Evolutionary conservation across 768 basidiomycete species (phyloP), one percentile per base, ranked within the genome.

Genomic region (Fistulinella prunicolor): DNA sequence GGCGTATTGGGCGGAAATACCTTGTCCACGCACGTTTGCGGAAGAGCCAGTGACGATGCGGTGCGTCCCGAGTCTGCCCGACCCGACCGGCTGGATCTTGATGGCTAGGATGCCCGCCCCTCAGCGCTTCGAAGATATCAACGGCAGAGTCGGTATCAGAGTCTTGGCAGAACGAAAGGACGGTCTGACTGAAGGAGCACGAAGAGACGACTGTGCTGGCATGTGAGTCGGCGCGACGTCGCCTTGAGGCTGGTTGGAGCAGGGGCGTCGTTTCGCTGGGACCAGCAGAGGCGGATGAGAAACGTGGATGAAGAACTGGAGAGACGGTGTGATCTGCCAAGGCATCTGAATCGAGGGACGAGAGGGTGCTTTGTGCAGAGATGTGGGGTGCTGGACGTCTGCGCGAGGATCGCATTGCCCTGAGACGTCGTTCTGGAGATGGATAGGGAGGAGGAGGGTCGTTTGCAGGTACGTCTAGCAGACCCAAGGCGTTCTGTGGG

Each of bases 381-480:
- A 62, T 60, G 61, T 49, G 52, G 46, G 64, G 57, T 23, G 70
- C 56, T 44, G 66, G 32, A 32, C 62, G 55, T 47, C 64, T 65
- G 49, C 61, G 67, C 6, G 55, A 51, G 39, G 56, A 39, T 21
- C 68, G 69, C 43, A 61, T 55, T 38, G 68, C 49, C 44, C 74
- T 66, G 7, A 65, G 46, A 30, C 78, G 76, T 19, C 80, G 71
- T 49, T 74, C 63, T 28, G 64, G 68, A 1, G 74, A 71, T 17
- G 84, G 85, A 63, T 88, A 88, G 2, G 86, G 86, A 0, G 86
- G 86, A 9, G 86, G 86, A 3, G 86, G 86, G 55, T 88, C 85
- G 9, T 65, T 47, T 6, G 49, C 46, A 2, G 57, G 40, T 1
- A 36, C 37, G 17, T 57, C 59, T 22, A 55, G 41, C 0, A 54